phyloP scores from a whole-genome alignment of 169 alveolate genomes.

The Fabrea salina region DNA sequence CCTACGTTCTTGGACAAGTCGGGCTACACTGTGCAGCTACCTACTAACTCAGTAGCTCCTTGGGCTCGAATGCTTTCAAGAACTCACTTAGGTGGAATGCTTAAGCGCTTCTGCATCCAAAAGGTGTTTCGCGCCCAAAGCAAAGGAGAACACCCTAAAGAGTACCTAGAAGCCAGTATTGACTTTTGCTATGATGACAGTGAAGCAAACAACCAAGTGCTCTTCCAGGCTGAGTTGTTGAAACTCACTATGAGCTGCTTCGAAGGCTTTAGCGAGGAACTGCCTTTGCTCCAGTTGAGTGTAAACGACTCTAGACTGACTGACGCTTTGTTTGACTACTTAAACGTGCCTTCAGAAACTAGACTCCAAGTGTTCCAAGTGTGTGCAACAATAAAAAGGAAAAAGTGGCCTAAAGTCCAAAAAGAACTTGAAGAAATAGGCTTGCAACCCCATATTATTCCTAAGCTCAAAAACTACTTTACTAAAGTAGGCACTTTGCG shows the following conservation, averaged over 20 bases:
- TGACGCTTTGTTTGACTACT: not conserved
- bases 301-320: conserved; percentile 26
- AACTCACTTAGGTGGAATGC: not conserved
- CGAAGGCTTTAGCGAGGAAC: not conserved
- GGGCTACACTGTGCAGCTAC: conserved; percentile 23
- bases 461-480: conserved; percentile 8
- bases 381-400: not conserved
- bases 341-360: not conserved
- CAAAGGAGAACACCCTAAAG: conserved; percentile 25
- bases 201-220: not conserved
- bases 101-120: conserved; percentile 1
- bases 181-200: conserved; percentile 16
- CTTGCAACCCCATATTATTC: not conserved
- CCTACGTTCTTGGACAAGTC: not conserved
- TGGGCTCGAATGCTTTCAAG: conserved; percentile 26
- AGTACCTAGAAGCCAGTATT: conserved; percentile 1
- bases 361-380: not conserved
- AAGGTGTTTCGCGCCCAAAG: not conserved
- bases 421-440: conserved; percentile 7
- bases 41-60: conserved; percentile 1
- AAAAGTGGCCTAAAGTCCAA: not conserved
- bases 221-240: conserved; percentile 8
- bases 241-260: not conserved
- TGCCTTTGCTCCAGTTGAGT: not conserved
- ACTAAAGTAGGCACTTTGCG: not conserved